phyloP scores from a whole-genome alignment of 495 filamentous ascomycete genomes.

The Pyrenula aspistea region DNA sequence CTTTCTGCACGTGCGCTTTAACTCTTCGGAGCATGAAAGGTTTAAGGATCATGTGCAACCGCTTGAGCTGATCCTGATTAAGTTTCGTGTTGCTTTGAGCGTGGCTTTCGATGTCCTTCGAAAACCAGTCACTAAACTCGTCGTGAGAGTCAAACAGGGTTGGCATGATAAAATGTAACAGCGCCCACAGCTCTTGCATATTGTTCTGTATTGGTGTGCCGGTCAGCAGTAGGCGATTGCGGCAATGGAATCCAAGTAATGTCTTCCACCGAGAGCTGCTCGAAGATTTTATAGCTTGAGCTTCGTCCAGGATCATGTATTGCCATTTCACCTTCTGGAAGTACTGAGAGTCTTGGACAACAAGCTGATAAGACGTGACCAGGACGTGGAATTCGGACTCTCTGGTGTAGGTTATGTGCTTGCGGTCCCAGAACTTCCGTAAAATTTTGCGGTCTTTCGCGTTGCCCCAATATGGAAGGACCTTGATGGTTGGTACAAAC shows the following conservation, averaged over 20 bases:
- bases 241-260: conserved; percentile 84
- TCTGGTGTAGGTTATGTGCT: conserved; percentile 86
- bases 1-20: conserved; percentile 98
- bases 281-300: conserved; percentile 97
- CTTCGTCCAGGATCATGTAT: conserved; percentile 99
- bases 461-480: conserved; percentile 92
- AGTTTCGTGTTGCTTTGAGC: conserved; percentile 97
- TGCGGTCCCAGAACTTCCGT: conserved; percentile 97
- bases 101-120: conserved; percentile 97
- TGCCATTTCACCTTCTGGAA: conserved; percentile 99
- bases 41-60: conserved; percentile 97
- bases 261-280: conserved; percentile 95
- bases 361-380: conserved; percentile 93
- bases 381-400: conserved; percentile 92
- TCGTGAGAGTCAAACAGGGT: conserved; percentile 96
- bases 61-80: conserved; percentile 92
- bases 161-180: conserved; percentile 99
- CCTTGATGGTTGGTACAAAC: conserved; percentile 90
- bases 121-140: conserved; percentile 99
- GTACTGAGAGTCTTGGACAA: conserved; percentile 88
- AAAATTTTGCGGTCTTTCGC: conserved; percentile 91
- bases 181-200: conserved; percentile 98
- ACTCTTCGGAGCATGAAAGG: conserved; percentile 99
- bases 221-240: conserved; percentile 87
- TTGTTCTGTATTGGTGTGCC: conserved; percentile 99